These are phyloP conservation scores for Colletotrichum cordylinicola DNA, from an alignment of 2,329 filamentous ascomycete genomes.

Conservation along the genomic window DNA sequence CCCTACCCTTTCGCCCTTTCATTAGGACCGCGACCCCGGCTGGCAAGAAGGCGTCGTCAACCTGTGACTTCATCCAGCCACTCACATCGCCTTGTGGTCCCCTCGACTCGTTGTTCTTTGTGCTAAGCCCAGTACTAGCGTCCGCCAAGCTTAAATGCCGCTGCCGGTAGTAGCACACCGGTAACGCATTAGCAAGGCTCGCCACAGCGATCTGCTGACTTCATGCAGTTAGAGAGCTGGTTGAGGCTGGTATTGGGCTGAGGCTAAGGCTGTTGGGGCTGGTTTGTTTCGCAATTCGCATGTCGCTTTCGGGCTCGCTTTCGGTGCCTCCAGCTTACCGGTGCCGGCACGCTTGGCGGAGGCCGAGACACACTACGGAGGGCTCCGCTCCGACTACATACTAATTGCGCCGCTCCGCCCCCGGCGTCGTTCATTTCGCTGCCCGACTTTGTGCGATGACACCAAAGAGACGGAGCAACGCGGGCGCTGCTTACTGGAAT, in stretches of 20 bases:
- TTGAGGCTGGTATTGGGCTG: not conserved
- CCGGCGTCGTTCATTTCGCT: not conserved
- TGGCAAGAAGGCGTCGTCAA: not conserved
- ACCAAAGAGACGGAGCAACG: not conserved
- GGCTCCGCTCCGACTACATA: not conserved
- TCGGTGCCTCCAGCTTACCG: not conserved
- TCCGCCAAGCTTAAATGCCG: not conserved
- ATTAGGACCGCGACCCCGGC: not conserved
- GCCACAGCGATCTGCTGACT: not conserved
- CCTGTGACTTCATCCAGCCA: not conserved
- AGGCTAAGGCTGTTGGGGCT: not conserved
- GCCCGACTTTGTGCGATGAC: not conserved
- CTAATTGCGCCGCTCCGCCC: not conserved
- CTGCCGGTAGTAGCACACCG: not conserved
- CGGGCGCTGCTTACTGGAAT: not conserved
- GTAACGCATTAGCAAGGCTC: not conserved
- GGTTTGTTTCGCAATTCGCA: not conserved
- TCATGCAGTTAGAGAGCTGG: not conserved
- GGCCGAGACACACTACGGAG: not conserved
- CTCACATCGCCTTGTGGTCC: not conserved
- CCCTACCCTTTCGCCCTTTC: not conserved
- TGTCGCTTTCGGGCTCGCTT: slow-evolving; percentile 6
- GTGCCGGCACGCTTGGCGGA: not conserved
- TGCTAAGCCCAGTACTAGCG: not conserved
- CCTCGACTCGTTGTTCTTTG: not conserved